Evolutionary conservation across 2,329 filamentous ascomycete species (phyloP).

Genomic region (Fonsecaea nubica): DNA sequence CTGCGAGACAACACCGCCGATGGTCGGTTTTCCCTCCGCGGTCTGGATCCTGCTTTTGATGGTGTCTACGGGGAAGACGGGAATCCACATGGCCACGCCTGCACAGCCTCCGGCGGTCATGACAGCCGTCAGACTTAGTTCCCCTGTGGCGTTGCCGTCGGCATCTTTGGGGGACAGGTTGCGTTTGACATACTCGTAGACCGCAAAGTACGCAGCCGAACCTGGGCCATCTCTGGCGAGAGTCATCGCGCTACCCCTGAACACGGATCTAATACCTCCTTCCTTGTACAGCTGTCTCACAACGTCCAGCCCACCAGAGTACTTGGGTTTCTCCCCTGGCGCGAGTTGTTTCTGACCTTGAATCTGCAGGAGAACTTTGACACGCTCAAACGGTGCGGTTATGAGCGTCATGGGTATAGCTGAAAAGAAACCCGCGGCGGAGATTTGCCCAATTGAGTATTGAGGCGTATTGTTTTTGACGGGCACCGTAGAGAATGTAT

Average conservation of each 20-base stretch:
- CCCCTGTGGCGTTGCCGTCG: slow-evolving; percentile 72
- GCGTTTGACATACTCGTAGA: slow-evolving; percentile 95
- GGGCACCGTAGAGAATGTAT: slow-evolving; percentile 67
- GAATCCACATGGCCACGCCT: slow-evolving; percentile 98
- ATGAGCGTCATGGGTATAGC: slow-evolving; percentile 97
- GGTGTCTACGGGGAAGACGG: slow-evolving; percentile 96
- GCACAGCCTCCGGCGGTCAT: slow-evolving; percentile 87
- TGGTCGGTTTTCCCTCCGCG: slow-evolving; percentile 80
- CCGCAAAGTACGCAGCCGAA: slow-evolving; percentile 92
- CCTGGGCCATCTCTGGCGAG: slow-evolving; percentile 93
- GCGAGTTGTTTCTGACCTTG: slow-evolving; percentile 87
- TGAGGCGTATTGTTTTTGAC: slow-evolving; percentile 66
- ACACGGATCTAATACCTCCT: slow-evolving; percentile 88
- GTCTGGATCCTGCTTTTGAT: slow-evolving; percentile 95
- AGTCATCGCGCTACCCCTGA: slow-evolving; percentile 88
- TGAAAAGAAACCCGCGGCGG: slow-evolving; percentile 93
- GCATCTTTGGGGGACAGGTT: slow-evolving; percentile 81
- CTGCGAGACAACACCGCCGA: slow-evolving; percentile 78
- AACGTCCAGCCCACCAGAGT: slow-evolving; percentile 85
- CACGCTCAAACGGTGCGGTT: slow-evolving; percentile 98
- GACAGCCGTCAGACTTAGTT: slow-evolving; percentile 81
- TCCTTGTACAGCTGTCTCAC: slow-evolving; percentile 91
- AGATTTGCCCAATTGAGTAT: slow-evolving; percentile 85
- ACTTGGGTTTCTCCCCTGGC: slow-evolving; percentile 90
- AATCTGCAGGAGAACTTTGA: slow-evolving; percentile 97